Conservation (phyloP, 1,284 basidiomycete genomes). For the Heterobasidion parviporum region DNA sequence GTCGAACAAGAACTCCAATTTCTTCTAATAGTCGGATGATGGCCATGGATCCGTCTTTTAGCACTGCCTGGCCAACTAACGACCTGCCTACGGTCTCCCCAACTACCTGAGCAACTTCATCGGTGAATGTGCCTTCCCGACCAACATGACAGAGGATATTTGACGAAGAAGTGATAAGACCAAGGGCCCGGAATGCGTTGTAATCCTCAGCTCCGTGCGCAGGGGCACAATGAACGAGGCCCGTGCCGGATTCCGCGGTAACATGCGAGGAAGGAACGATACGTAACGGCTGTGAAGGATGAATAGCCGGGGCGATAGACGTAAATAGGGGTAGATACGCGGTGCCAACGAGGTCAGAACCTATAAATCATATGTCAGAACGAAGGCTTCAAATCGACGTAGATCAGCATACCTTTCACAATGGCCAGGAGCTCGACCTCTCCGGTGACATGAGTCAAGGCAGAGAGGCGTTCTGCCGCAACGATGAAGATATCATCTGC, state of each 20-base stretch:
- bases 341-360: slow-evolving; percentile 56
- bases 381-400: background rate
- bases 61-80: slow-evolving; percentile 67
- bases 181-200: slow-evolving; percentile 50
- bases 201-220: slow-evolving; percentile 96
- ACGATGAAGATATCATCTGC: slow-evolving; percentile 46
- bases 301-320: slow-evolving; percentile 10
- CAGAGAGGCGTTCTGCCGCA: slow-evolving; percentile 57
- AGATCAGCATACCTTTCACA: slow-evolving; percentile 35
- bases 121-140: slow-evolving; percentile 67
- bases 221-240: slow-evolving; percentile 93
- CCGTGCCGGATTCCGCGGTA: slow-evolving; percentile 86
- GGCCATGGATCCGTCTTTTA: slow-evolving; percentile 61
- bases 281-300: slow-evolving; percentile 21
- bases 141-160: slow-evolving; percentile 76
- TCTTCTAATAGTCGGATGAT: slow-evolving; percentile 60
- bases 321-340: slow-evolving; percentile 68
- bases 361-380: slow-evolving; percentile 25
- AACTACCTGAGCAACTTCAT: slow-evolving; percentile 44
- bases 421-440: slow-evolving; percentile 36
- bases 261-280: slow-evolving; percentile 66
- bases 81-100: slow-evolving; percentile 32
- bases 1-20: slow-evolving; percentile 54
- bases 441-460: slow-evolving; percentile 47
- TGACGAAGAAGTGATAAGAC: slow-evolving; percentile 31